Evolutionary conservation across 345 rosid species (phyloP), one percentile per base, ranked within the genome.

Genomic region (Boechera stricta): DNA sequence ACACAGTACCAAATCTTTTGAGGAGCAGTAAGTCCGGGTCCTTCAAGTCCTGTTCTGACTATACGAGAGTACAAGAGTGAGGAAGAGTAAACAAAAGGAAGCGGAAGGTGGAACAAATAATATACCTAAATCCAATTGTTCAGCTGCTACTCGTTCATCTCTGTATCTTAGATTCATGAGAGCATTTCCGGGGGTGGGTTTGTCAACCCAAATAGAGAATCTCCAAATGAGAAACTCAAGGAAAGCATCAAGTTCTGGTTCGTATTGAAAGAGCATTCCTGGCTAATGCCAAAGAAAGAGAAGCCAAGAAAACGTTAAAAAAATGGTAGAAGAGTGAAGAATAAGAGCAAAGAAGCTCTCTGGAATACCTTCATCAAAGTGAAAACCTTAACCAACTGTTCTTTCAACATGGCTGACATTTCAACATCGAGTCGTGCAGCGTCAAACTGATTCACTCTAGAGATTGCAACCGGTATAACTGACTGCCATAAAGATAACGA

Each of bases 151-250:
- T 18, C 91, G 89, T 69, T 90, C 99, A 79, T 96, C 98, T 83
- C 94, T 83, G 68, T 87, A 93, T 72, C 99, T 76, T 77, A 93
- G 85, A 85, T 96, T 93, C 98, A 93, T 90, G 59, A 96, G 86
- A 77, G 89, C 98, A 77, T 75, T 93, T 52, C 99, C 99, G 0
- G 99, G 99, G 64, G 98, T 91, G n/a, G 99, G 97, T 84, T 96
- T 90, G 83, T 90, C 99, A 59, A 93, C 96, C 99, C 99, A 96
- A 76, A 96, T 90, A 58, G 99, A 96, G 86, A 96, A 96, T 73
- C 93, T 82, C 98, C 99, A 96, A 79, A 96, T 96, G 71, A 96
- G 95, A 84, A 93, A 96, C 93, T 96, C 95, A 59, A 95, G 99
- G 83, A 95, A 95, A 45, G 98, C 98, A 80, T 95, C 97, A 8